These are phyloP conservation scores for Phytophthora pisi DNA, from an alignment of 352 stramenopile genomes.

Conservation along the genomic window DNA sequence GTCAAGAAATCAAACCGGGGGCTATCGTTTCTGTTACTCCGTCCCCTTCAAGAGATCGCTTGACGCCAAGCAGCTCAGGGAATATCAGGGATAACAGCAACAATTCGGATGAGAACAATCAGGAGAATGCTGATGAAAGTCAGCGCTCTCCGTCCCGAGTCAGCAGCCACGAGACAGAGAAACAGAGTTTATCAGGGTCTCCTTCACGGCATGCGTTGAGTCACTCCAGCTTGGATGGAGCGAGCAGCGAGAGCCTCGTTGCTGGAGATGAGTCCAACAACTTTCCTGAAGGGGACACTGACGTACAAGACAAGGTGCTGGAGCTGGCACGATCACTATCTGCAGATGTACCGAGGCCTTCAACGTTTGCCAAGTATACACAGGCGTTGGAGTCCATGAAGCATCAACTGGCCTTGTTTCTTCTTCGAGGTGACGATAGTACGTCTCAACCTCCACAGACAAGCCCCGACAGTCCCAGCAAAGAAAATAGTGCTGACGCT, in stretches of 20 bases:
- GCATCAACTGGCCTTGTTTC: conserved; percentile 27
- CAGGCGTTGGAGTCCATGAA: conserved; percentile 34
- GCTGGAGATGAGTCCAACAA: conserved; percentile 3
- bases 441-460: not conserved
- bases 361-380: conserved; percentile 38
- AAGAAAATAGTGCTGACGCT: conserved; percentile 4
- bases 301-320: conserved; percentile 8
- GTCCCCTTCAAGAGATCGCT: conserved; percentile 10
- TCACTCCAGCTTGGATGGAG: not conserved
- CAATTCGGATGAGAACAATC: conserved; percentile 1
- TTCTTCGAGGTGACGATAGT: conserved; percentile 18
- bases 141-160: conserved; percentile 7
- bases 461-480: not conserved
- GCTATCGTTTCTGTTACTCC: conserved; percentile 4
- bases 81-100: conserved; percentile 16
- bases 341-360: conserved; percentile 12
- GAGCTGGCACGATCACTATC: conserved; percentile 13
- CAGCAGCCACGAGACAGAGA: conserved; percentile 7
- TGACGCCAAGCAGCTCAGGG: conserved; percentile 18
- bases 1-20: conserved; percentile 3
- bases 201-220: conserved; percentile 17
- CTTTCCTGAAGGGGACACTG: conserved; percentile 1
- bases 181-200: conserved; percentile 9
- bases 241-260: not conserved
- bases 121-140: not conserved